These are phyloP conservation scores for Penicillium sp. DNA, from an alignment of 2,329 filamentous ascomycete species.

Conservation along the genomic window DNA sequence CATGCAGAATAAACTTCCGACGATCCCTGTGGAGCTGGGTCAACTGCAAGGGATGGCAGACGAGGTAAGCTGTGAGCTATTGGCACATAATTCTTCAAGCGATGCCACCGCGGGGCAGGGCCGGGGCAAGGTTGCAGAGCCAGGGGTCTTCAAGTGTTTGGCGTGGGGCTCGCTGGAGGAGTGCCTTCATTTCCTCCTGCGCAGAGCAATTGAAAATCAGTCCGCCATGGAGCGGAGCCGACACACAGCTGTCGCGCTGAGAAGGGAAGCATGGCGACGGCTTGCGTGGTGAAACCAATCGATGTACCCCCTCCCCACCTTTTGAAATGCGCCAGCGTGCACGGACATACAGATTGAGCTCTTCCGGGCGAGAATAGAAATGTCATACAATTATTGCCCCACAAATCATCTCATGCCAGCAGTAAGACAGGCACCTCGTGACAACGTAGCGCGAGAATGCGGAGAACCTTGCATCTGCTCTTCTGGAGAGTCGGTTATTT, in stretches of 20 bases:
- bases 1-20: conserved; percentile 45
- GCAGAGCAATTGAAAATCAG: conserved; percentile 72
- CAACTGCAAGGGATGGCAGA: conserved; percentile 93
- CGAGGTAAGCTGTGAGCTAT: conserved; percentile 68
- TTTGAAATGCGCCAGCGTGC: not conserved
- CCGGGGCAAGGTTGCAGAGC: conserved; percentile 23
- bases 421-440: conserved; percentile 4
- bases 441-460: conserved; percentile 34
- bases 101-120: conserved; percentile 20
- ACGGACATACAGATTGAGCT: not conserved
- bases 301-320: conserved; percentile 1
- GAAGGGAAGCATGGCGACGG: conserved; percentile 59
- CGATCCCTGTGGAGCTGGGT: conserved; percentile 60
- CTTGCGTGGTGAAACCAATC: not conserved
- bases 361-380: not conserved
- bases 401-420: conserved; percentile 14
- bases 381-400: conserved; percentile 9
- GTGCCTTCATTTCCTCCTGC: conserved; percentile 59
- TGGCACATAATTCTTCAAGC: conserved; percentile 32
- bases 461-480: conserved; percentile 34
- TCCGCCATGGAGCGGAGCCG: conserved; percentile 70
- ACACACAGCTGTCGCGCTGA: conserved; percentile 67
- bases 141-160: conserved; percentile 58
- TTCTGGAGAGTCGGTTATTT: not conserved
- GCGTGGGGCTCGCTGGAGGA: conserved; percentile 60